phyloP scores from a whole-genome alignment of 805 yeast species.

The Saccharomycopsis sp. region DNA sequence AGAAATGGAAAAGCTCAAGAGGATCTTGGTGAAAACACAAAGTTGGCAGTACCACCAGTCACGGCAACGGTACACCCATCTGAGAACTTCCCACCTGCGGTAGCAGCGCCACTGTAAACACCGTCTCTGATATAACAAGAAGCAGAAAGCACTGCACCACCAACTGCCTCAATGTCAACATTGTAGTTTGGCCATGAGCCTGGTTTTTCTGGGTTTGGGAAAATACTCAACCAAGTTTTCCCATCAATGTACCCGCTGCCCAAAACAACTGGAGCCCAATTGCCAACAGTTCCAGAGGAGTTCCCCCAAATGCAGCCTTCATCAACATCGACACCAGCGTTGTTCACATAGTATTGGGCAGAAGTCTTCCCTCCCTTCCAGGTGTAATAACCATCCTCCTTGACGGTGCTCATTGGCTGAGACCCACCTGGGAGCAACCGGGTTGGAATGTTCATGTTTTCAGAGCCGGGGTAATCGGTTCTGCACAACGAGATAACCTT shows the following conservation, averaged over 20 bases:
- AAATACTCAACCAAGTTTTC: conserved; percentile 73
- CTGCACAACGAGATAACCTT: conserved; percentile 83
- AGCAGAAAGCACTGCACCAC: conserved; percentile 55
- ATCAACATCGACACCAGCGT: conserved; percentile 82
- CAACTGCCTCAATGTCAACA: conserved; percentile 68
- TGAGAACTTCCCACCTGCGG: conserved; percentile 35
- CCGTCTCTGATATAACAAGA: conserved; percentile 78
- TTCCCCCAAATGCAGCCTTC: conserved; percentile 96
- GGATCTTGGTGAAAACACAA: conserved; percentile 45
- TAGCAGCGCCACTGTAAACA: conserved; percentile 53
- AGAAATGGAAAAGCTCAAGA: too few species aligned
- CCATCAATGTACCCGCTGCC: conserved; percentile 83
- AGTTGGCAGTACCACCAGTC: conserved; percentile 68
- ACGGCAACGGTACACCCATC: conserved; percentile 95
- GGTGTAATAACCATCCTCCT: conserved; percentile 63
- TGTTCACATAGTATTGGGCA: conserved; percentile 93
- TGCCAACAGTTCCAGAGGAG: conserved; percentile 72
- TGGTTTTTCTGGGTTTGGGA: conserved; percentile 76
- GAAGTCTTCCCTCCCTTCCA: conserved; percentile 83
- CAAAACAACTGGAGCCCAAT: conserved; percentile 94
- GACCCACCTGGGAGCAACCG: conserved; percentile 55
- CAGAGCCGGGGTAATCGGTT: conserved; percentile 99
- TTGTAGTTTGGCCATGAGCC: conserved; percentile 50
- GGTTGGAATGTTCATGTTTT: conserved; percentile 96
- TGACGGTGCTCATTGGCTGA: conserved; percentile 67